These are phyloP conservation scores for Cucurbita ficifolia DNA, from an alignment of 306 rosid species.

Conservation along the genomic window DNA sequence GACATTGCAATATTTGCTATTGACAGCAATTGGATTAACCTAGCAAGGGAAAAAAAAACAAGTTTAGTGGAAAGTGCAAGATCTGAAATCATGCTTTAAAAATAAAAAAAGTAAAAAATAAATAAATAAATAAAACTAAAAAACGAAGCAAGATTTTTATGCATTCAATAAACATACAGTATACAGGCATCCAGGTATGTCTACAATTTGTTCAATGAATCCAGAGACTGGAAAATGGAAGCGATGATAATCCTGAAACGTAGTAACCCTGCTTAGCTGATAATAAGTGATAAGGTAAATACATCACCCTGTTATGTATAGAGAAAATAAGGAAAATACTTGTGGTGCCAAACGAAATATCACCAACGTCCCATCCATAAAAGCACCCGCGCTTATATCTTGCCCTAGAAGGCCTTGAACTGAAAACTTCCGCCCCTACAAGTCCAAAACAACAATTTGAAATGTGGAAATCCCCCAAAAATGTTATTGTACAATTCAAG, in stretches of 20 bases:
- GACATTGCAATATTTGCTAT: conserved; percentile 93
- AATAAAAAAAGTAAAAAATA: background rate
- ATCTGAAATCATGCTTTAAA: background rate
- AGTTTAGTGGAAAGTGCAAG: background rate
- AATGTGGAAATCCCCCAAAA: background rate
- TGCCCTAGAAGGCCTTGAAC: conserved; percentile 76
- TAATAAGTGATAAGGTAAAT: background rate
- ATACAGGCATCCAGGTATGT: conserved; percentile 80
- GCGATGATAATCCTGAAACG: conserved; percentile 91
- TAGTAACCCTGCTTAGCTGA: background rate
- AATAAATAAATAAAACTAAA: too few relatives aligned
- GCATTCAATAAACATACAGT: conserved; percentile 37
- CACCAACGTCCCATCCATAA: conserved; percentile 68
- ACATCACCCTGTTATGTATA: background rate
- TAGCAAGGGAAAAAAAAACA: conserved; percentile 3
- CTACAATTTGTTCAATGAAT: conserved; percentile 43
- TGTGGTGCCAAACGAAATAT: conserved; percentile 98
- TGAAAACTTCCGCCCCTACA: conserved; percentile 84
- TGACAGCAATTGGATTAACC: conserved; percentile 97
- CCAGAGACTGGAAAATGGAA: conserved; percentile 88
- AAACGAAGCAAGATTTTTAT: background rate
- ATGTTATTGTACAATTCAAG: background rate
- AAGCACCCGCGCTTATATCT: conserved; percentile 46
- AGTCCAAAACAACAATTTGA: conserved; percentile 8
- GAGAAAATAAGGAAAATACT: conserved; percentile 26